These are phyloP conservation scores for Xylaria digitata DNA, from an alignment of 2,329 filamentous ascomycete genomes.

Conservation along the genomic window DNA sequence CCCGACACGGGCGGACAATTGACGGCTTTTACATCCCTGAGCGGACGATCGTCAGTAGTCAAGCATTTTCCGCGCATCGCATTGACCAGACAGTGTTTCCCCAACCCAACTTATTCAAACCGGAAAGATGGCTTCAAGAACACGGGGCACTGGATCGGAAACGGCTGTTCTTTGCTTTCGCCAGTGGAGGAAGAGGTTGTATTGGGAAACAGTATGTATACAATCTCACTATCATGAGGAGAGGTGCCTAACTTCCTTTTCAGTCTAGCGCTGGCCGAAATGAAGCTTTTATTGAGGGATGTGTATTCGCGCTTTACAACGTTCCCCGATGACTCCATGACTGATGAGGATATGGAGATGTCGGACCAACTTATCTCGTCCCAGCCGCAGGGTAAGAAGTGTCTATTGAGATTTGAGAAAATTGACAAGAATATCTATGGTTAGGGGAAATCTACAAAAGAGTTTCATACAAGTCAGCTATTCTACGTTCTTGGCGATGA, in stretches of 20 bases:
- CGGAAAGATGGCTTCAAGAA: constrained; percentile 83
- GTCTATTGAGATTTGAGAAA: constrained; percentile 61
- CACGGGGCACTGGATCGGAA: constrained; percentile 78
- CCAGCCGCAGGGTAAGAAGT: constrained; percentile 69
- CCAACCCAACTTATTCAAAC: constrained; percentile 79
- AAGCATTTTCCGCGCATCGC: constrained; percentile 70
- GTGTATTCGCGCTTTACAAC: constrained; percentile 71
- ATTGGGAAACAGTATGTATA: constrained; percentile 72
- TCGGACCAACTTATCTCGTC: constrained; percentile 76
- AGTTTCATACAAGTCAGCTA: not conserved
- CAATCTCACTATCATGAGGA: not conserved
- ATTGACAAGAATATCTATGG: constrained; percentile 9
- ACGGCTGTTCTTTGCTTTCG: constrained; percentile 73
- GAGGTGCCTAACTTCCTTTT: constrained; percentile 16
- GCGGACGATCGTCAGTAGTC: constrained; percentile 68
- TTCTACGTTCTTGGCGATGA: not conserved
- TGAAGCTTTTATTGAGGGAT: constrained; percentile 73
- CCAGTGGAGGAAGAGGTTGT: constrained; percentile 72
- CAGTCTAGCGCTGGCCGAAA: constrained; percentile 72
- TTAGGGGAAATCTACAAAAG: not conserved
- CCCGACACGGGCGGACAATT: constrained; percentile 64
- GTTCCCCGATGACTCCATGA: constrained; percentile 64
- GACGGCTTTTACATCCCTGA: constrained; percentile 66
- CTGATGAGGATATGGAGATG: constrained; percentile 69
- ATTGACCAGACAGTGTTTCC: constrained; percentile 76